These are phyloP conservation scores for Pichia cactophila DNA, from an alignment of 1,139 yeast genomes.

Conservation along the genomic window DNA sequence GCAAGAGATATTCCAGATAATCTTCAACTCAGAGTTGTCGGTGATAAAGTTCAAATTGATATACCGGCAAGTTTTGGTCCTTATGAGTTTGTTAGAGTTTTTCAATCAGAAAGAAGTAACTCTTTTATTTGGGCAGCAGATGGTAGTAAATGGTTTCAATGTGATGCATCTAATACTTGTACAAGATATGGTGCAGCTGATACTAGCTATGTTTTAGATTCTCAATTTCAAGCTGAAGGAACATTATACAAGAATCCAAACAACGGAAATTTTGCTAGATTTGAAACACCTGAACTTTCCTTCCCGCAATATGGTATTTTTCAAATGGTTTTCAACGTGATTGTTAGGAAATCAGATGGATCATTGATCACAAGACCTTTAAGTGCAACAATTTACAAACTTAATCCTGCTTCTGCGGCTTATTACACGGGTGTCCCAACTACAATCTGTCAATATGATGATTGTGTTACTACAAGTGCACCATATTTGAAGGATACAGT, in stretches of 20 bases:
- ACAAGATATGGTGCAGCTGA: conserved; percentile 1
- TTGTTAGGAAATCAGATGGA: background rate
- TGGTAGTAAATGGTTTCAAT: conserved; percentile 6
- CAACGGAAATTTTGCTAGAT: conserved; percentile 11
- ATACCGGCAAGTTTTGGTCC: conserved; percentile 8
- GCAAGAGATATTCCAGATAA: background rate
- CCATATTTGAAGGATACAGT: conserved; percentile 5
- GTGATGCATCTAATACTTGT: conserved; percentile 6
- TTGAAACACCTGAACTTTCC: conserved; percentile 8
- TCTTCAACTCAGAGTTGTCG: background rate
- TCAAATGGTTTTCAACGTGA: conserved; percentile 1
- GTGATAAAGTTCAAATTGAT: conserved; percentile 9
- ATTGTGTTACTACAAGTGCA: conserved; percentile 9
- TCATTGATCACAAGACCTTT: background rate
- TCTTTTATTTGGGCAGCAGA: conserved; percentile 9
- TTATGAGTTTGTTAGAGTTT: conserved; percentile 2
- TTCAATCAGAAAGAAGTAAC: conserved; percentile 2
- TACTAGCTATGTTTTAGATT: conserved; percentile 1
- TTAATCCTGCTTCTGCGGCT: conserved; percentile 3
- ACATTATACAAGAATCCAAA: conserved; percentile 1
- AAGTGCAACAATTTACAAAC: conserved; percentile 4
- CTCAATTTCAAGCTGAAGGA: conserved; percentile 4
- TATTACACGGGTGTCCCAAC: conserved; percentile 8
- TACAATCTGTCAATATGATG: conserved; percentile 7
- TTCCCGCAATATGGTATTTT: conserved; percentile 12